Evolutionary conservation across 345 rosid species (phyloP).

Genomic region (Citrus cavaleriei): DNA sequence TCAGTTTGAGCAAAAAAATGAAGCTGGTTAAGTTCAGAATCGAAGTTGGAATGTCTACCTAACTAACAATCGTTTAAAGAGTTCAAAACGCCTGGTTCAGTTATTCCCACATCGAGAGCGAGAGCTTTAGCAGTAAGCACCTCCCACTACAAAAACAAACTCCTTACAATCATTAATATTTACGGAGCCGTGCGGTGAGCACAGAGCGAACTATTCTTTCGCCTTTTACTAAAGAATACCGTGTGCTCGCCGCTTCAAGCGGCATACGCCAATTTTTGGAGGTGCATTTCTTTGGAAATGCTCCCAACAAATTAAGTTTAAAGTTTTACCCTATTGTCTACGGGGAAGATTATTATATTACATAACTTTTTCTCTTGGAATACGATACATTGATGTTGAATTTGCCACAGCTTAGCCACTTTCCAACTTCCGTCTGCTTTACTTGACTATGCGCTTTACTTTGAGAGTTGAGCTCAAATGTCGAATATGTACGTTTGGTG

Average conservation of each 20-base stretch:
- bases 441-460: no score
- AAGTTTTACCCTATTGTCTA: no score
- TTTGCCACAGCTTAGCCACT: rapidly evolving
- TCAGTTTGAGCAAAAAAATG: neutral
- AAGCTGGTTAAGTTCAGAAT: neutral
- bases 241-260: slow-evolving; percentile 14
- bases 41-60: no score
- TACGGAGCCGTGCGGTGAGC: slow-evolving; percentile 27
- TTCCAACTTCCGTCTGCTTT: no score
- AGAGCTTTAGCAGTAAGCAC: no score
- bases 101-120: neutral
- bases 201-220: slow-evolving; percentile 48
- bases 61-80: no score
- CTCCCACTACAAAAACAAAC: neutral
- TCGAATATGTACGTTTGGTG: neutral
- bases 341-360: no score
- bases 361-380: no score
- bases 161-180: rapidly evolving
- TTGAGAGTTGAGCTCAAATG: neutral
- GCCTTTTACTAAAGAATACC: slow-evolving; percentile 57
- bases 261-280: neutral
- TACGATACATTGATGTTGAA: no score
- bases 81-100: no score
- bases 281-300: neutral
- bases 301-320: neutral